Evolutionary conservation across 202 grass and related monocot species (phyloP).

Genomic region (Brachypodium distachyon): DNA sequence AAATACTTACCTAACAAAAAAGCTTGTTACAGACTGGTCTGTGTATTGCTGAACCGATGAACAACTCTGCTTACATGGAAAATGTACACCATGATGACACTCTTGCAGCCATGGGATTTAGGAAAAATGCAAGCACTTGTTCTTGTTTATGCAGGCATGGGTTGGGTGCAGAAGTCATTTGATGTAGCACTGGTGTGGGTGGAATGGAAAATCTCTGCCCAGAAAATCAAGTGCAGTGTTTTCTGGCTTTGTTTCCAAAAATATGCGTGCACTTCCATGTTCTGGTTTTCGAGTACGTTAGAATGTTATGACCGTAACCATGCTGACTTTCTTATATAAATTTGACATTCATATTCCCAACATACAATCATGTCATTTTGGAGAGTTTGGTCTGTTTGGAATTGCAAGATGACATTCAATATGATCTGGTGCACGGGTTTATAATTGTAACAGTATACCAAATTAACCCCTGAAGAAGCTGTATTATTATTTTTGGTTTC

Average conservation of each 20-base stretch:
- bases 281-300: not conserved
- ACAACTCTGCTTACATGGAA: conserved; percentile 22
- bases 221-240: conserved; percentile 77
- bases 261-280: conserved; percentile 19
- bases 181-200: conserved; percentile 46
- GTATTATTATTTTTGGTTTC: conserved; percentile 6
- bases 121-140: conserved; percentile 71
- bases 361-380: not conserved
- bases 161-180: conserved; percentile 70
- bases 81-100: conserved; percentile 63
- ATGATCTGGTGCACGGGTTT: not conserved
- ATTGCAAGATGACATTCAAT: not conserved
- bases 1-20: not conserved
- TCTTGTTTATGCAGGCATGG: conserved; percentile 71
- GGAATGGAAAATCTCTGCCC: conserved; percentile 57
- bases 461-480: conserved; percentile 17
- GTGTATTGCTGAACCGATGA: conserved; percentile 3
- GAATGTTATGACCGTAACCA: not conserved
- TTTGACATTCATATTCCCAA: not conserved
- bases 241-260: conserved; percentile 62
- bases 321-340: not conserved
- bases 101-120: conserved; percentile 49
- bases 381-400: not conserved
- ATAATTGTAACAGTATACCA: not conserved
- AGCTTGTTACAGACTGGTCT: not conserved